phyloP scores from a whole-genome alignment of 768 basidiomycete species.

The Candolleomyces eurysporus region DNA sequence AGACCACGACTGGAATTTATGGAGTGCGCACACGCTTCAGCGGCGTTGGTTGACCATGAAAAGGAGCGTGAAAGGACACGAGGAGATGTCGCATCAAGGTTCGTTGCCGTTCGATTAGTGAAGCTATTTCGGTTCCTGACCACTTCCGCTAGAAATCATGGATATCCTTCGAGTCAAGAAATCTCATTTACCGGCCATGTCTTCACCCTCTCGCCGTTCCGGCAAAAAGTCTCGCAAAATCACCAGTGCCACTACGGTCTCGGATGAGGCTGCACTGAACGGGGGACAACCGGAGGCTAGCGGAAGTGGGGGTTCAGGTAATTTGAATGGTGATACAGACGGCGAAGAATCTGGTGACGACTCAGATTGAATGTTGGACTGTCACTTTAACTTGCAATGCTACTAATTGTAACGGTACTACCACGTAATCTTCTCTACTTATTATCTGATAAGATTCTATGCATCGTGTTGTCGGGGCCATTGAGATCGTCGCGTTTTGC shows the following conservation, averaged over 20 bases:
- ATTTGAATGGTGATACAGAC: slow-evolving; percentile 3
- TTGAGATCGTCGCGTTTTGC: no score
- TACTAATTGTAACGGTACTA: no score
- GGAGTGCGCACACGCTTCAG: slow-evolving; percentile 80
- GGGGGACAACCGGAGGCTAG: slow-evolving; percentile 19
- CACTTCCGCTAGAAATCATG: slow-evolving; percentile 60
- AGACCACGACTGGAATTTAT: slow-evolving; percentile 78
- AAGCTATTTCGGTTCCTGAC: slow-evolving; percentile 1
- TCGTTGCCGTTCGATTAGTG: slow-evolving; percentile 10
- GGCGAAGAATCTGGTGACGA: neutral
- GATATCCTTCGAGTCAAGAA: slow-evolving; percentile 78
- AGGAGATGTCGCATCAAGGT: slow-evolving; percentile 83
- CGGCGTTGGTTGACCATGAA: slow-evolving; percentile 83
- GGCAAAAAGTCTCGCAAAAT: slow-evolving; percentile 49
- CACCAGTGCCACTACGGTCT: slow-evolving; percentile 48
- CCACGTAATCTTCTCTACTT: neutral
- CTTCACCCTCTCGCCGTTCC: slow-evolving; percentile 31
- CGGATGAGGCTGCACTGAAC: slow-evolving; percentile 33
- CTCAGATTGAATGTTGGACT: slow-evolving; percentile 4
- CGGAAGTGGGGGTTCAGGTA: slow-evolving; percentile 31
- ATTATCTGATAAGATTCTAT: neutral
- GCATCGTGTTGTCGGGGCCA: no score
- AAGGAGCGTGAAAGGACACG: slow-evolving; percentile 68
- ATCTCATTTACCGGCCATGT: slow-evolving; percentile 33
- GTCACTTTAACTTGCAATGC: neutral